Conservation (phyloP, 495 filamentous ascomycete species). For the Penicillium robsamsonii region DNA sequence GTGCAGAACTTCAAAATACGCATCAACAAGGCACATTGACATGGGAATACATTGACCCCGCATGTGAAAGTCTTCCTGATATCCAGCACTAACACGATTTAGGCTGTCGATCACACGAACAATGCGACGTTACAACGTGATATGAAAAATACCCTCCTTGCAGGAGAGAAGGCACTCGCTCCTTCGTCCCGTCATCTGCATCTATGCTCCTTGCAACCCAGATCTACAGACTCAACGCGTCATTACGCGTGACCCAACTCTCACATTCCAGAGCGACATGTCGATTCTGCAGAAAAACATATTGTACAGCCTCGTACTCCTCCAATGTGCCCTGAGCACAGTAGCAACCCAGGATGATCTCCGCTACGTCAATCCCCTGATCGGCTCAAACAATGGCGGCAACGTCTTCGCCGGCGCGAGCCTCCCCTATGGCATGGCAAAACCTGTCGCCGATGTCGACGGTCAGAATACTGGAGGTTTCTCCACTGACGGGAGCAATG, state of each 20-base stretch:
- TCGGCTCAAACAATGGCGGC: constrained; percentile 56
- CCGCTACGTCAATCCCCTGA: constrained; percentile 49
- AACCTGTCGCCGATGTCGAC: constrained; percentile 69
- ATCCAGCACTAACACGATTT: constrained; percentile 6
- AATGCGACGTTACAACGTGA: constrained; percentile 11
- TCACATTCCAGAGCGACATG: constrained; percentile 6
- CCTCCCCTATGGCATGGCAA: constrained; percentile 71
- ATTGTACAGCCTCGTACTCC: not conserved
- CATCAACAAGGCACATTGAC: not conserved
- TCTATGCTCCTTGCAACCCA: not conserved
- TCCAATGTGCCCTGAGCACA: constrained; percentile 7
- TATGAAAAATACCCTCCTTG: not conserved
- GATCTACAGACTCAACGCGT: not conserved
- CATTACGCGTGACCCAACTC: not conserved
- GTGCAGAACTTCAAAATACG: not conserved
- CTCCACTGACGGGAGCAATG: constrained; percentile 58
- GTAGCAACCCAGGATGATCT: constrained; percentile 24
- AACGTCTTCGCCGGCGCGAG: constrained; percentile 73
- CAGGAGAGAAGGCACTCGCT: not conserved
- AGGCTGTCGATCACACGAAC: constrained; percentile 4
- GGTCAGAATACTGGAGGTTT: constrained; percentile 70
- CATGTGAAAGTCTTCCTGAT: not conserved
- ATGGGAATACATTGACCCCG: constrained; percentile 7
- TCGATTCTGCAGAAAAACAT: not conserved
- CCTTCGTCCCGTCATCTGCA: not conserved